phyloP scores from a whole-genome alignment of 176 grass and related monocot genomes.

The Musa beccarii region DNA sequence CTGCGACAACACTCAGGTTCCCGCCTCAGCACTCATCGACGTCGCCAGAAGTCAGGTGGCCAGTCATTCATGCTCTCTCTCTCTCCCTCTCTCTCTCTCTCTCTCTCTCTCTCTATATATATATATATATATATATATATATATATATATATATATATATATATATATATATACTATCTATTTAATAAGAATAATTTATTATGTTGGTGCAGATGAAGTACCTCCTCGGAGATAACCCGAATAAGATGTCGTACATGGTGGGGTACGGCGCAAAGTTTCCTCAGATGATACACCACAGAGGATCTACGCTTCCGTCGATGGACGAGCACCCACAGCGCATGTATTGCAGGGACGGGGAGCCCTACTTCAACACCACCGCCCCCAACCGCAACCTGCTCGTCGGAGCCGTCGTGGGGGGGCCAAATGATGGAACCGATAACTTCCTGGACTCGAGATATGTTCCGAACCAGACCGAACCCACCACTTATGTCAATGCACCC shows the following conservation, averaged over 20 bases:
- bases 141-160: no score
- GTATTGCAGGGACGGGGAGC: conserved; percentile 48
- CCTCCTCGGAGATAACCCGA: conserved; percentile 57
- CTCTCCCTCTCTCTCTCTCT: no score
- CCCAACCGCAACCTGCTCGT: conserved; percentile 54
- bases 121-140: no score
- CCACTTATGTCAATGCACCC: no score
- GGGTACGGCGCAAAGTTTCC: conserved; percentile 62
- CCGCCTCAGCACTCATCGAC: not conserved
- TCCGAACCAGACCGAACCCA: no score
- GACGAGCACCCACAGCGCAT: conserved; percentile 44
- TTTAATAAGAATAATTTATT: not conserved
- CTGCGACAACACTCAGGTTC: not conserved
- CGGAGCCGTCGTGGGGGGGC: conserved; percentile 68
- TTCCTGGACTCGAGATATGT: not conserved
- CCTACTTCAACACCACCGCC: conserved; percentile 40
- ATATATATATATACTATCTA: no score
- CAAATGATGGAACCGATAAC: conserved; percentile 50
- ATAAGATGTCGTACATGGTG: conserved; percentile 61
- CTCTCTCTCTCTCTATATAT: no score
- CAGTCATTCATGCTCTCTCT: not conserved
- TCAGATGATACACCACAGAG: conserved; percentile 48
- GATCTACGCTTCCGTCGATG: conserved; percentile 50
- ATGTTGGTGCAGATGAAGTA: conserved; percentile 42
- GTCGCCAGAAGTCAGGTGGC: not conserved